Conservation (phyloP, 768 basidiomycete genomes). For the Lactifluus piperatus region DNA sequence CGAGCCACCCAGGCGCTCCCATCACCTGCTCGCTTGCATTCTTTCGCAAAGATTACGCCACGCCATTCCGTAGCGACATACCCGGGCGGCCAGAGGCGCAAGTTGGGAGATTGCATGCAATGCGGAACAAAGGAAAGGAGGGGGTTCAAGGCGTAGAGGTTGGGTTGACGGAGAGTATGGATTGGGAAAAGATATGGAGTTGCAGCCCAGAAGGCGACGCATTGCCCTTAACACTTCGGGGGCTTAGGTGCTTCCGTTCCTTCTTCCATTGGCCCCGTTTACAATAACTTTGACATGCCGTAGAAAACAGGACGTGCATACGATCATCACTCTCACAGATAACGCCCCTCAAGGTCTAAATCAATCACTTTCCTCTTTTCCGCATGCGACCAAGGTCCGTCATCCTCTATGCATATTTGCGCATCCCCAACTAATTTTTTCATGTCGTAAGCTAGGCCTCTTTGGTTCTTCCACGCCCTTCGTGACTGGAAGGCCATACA, state of each 20-base stretch:
- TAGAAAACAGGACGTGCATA: slow-evolving; percentile 25
- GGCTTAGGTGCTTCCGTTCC: slow-evolving; percentile 29
- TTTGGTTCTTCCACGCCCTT: slow-evolving; percentile 72
- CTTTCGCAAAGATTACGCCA: slow-evolving; percentile 36
- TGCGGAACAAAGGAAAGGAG: slow-evolving; percentile 29
- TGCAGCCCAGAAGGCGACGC: slow-evolving; percentile 20
- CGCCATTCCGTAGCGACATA: slow-evolving; percentile 53
- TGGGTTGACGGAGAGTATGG: slow-evolving; percentile 9
- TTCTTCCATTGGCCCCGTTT: neutral
- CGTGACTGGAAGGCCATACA: slow-evolving; percentile 64
- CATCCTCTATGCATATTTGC: neutral
- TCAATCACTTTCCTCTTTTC: slow-evolving; percentile 35
- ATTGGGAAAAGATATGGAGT: slow-evolving; percentile 50
- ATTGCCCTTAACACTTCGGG: slow-evolving; percentile 34
- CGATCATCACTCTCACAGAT: slow-evolving; percentile 50
- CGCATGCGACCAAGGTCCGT: slow-evolving; percentile 42
- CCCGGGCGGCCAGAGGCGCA: slow-evolving; percentile 48
- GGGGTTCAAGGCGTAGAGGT: neutral
- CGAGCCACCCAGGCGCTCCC: slow-evolving; percentile 25
- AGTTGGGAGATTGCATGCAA: slow-evolving; percentile 64
- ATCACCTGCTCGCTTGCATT: slow-evolving; percentile 44
- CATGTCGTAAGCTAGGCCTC: slow-evolving; percentile 52
- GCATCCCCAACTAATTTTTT: neutral
- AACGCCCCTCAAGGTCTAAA: slow-evolving; percentile 47
- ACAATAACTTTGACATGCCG: neutral